phyloP scores from a whole-genome alignment of 2,329 filamentous ascomycete genomes.

The Xylariaceae sp. region DNA sequence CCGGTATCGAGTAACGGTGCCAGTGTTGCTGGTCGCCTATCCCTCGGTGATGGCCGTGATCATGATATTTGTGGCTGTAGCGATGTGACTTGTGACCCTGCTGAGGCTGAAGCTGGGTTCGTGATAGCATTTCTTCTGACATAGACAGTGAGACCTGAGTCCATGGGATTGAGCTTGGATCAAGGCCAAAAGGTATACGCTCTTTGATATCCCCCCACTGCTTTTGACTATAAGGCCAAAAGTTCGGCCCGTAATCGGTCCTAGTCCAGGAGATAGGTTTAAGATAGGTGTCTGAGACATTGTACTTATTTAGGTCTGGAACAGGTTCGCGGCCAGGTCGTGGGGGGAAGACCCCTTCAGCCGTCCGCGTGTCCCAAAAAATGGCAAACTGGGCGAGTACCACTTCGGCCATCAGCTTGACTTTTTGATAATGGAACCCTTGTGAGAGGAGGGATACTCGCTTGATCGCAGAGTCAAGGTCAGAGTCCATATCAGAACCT shows the following conservation, averaged over 20 bases:
- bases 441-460: neutral
- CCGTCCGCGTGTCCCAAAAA: slow-evolving; percentile 21
- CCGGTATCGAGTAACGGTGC: too few relatives aligned
- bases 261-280: neutral
- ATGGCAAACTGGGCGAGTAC: slow-evolving; percentile 23
- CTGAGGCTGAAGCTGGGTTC: too few relatives aligned
- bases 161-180: neutral
- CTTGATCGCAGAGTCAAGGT: neutral
- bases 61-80: too few relatives aligned
- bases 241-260: neutral
- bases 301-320: neutral
- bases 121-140: too few relatives aligned
- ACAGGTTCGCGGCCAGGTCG: slow-evolving; percentile 19
- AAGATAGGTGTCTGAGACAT: neutral
- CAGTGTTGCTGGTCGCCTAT: too few relatives aligned
- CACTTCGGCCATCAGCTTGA: neutral
- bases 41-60: too few relatives aligned
- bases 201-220: neutral
- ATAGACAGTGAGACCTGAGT: too few relatives aligned
- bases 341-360: neutral
- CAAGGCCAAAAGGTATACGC: neutral
- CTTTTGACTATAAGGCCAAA: neutral
- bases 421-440: neutral
- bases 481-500: too few relatives aligned
- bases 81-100: too few relatives aligned